Evolutionary conservation across 805 yeast genomes (phyloP).

Genomic region (Wickerhamomyces queroliae): DNA sequence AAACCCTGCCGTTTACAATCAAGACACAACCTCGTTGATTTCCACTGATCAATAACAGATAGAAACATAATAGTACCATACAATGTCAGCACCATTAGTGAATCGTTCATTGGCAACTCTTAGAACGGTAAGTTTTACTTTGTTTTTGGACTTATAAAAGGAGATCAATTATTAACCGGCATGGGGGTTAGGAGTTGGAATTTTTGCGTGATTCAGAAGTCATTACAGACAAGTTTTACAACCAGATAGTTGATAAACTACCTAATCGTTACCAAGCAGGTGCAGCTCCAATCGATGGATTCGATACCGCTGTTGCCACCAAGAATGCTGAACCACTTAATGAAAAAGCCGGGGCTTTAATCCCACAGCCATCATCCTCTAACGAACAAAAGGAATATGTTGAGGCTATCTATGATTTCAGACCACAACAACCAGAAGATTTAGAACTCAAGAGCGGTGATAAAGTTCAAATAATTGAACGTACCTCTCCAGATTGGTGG

Average conservation of each 20-base stretch:
- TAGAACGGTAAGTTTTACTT: conserved; percentile 37
- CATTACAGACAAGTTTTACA: conserved; percentile 49
- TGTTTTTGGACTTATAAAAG: background rate
- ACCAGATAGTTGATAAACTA: conserved; percentile 42
- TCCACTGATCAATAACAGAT: too few species aligned
- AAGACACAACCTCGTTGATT: background rate
- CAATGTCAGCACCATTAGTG: conserved; percentile 49
- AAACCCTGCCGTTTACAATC: too few species aligned
- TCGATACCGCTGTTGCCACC: conserved; percentile 12
- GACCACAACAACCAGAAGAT: conserved; percentile 74
- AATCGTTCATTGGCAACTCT: conserved; percentile 76
- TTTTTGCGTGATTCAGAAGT: conserved; percentile 73
- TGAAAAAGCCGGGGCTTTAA: conserved; percentile 1
- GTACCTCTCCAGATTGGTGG: conserved; percentile 87
- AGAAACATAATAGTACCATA: too few species aligned
- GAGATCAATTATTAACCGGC: background rate
- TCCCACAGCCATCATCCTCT: conserved; percentile 12
- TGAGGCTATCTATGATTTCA: conserved; percentile 71
- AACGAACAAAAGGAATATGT: conserved; percentile 33
- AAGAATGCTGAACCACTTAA: conserved; percentile 9
- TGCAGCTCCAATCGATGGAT: conserved; percentile 37
- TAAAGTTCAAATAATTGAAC: conserved; percentile 62
- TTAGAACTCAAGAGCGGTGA: conserved; percentile 61
- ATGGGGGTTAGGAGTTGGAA: conserved; percentile 52
- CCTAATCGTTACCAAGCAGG: conserved; percentile 56